Percentiles rank a stretch among this genome's conserved stretches.
Evolutionary conservation across 75 land plant genomes (phyloP).

Genomic region (Larix kaempferi): DNA sequence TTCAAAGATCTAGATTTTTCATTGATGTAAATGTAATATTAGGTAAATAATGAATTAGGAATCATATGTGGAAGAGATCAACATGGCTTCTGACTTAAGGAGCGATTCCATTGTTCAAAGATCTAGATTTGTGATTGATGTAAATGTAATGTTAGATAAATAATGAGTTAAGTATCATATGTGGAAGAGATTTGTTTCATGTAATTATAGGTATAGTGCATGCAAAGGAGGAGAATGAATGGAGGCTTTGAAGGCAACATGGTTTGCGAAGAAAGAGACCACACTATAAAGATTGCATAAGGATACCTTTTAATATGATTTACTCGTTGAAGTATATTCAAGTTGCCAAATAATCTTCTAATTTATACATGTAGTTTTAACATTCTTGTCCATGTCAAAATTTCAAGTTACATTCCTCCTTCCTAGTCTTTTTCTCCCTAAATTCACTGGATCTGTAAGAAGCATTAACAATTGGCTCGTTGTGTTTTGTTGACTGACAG

Average conservation of each 20-base stretch:
- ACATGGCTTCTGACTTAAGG: neutral
- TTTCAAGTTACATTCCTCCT: no score
- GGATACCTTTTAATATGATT: no score
- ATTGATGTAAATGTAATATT: neutral
- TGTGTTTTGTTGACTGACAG: constrained; percentile 34
- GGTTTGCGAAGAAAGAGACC: no score
- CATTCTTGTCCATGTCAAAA: no score
- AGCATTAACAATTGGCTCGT: neutral
- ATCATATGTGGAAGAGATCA: neutral
- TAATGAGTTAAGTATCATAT: neutral
- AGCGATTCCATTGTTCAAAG: neutral
- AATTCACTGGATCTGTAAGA: neutral
- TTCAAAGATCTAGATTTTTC: neutral
- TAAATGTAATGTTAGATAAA: neutral
- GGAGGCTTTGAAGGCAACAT: no score
- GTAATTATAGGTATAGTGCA: neutral
- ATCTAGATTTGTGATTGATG: neutral
- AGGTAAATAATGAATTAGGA: neutral
- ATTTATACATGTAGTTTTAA: no score
- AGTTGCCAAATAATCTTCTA: no score
- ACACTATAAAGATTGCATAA: no score
- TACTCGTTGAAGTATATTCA: no score
- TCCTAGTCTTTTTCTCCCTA: neutral
- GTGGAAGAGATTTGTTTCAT: neutral
- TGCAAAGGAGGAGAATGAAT: no score